Evolutionary conservation across 2,329 filamentous ascomycete species (phyloP).

Genomic region (Diaporthe batatas): DNA sequence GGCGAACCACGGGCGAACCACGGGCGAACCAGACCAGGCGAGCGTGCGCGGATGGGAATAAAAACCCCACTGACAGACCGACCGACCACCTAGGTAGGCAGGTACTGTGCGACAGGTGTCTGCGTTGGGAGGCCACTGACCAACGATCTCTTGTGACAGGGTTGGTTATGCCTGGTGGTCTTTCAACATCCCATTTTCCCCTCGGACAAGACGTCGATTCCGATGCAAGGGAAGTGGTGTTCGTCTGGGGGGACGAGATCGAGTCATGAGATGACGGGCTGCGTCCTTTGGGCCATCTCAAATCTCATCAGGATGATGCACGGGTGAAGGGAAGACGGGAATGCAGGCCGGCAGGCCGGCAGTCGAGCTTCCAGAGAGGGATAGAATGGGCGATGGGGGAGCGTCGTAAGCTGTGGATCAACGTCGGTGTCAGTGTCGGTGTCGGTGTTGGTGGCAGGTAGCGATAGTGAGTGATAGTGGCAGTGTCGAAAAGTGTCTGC

Average conservation of each 20-base stretch:
- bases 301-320: constrained; percentile 8
- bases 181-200: background rate
- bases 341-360: background rate
- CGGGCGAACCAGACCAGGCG: background rate
- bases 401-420: background rate
- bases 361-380: no score
- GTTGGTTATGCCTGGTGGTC: background rate
- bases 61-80: background rate
- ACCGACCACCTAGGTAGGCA: background rate
- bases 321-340: background rate
- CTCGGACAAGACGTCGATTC: background rate
- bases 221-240: background rate
- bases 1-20: background rate
- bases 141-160: background rate
- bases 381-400: background rate
- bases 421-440: no score
- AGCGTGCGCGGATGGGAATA: background rate
- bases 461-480: background rate
- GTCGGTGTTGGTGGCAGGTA: background rate
- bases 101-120: background rate
- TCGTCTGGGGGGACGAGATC: background rate
- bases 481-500: background rate
- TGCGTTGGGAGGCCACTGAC: background rate
- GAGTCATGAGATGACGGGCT: constrained; percentile 13
- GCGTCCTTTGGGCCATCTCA: background rate